These are phyloP conservation scores for Colletotrichum karsti DNA, from an alignment of 2,329 filamentous ascomycete species.

Conservation along the genomic window DNA sequence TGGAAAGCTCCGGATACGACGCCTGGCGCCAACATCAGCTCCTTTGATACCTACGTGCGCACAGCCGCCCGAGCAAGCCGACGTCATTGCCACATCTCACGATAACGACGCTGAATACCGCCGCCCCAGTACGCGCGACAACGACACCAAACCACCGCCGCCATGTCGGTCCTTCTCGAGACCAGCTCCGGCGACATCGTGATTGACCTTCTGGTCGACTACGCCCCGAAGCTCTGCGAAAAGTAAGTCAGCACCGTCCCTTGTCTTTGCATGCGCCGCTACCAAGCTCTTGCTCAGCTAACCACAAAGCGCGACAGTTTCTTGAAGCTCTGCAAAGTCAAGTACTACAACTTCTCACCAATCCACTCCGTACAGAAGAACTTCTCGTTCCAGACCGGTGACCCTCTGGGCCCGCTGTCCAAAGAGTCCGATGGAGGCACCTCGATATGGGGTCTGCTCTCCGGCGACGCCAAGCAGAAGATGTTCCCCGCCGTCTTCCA, in stretches of 20 bases:
- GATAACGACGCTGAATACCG: neutral
- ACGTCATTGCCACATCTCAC: neutral
- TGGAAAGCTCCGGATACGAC: constrained; percentile 5
- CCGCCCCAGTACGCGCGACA: neutral
- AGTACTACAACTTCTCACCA: constrained; percentile 98
- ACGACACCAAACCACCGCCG: neutral
- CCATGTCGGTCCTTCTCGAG: constrained; percentile 93
- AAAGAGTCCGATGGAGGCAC: constrained; percentile 89
- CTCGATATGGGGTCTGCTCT: constrained; percentile 88
- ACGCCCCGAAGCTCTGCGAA: constrained; percentile 90
- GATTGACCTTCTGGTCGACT: constrained; percentile 89
- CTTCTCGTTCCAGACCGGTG: constrained; percentile 96
- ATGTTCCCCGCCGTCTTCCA: constrained; percentile 87
- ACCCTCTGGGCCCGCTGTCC: constrained; percentile 88
- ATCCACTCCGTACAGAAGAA: constrained; percentile 92
- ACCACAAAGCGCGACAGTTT: constrained; percentile 75
- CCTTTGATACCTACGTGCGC: neutral
- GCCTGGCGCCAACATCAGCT: neutral
- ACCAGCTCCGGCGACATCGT: constrained; percentile 94
- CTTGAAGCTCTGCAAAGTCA: constrained; percentile 97
- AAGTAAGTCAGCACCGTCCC: constrained; percentile 72
- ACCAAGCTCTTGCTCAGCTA: constrained; percentile 49
- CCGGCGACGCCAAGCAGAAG: constrained; percentile 71
- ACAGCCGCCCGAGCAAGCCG: neutral
- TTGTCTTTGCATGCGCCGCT: neutral